phyloP scores from a whole-genome alignment of 1,139 yeast species.

The Taphrina communis region DNA sequence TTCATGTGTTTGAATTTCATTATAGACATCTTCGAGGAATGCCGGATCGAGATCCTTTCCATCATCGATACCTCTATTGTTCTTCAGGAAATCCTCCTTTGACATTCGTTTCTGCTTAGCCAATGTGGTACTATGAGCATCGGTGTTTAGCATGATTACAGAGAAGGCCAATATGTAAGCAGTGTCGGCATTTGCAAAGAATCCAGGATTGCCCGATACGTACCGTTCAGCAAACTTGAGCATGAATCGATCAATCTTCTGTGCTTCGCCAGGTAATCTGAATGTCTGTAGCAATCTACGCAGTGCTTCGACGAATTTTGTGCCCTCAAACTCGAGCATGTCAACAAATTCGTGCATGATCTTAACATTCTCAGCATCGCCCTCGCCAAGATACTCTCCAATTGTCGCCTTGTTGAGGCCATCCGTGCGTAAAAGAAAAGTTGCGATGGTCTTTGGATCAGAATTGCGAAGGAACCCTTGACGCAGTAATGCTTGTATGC shows the following conservation, averaged over 20 bases:
- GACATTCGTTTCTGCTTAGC: conserved; percentile 69
- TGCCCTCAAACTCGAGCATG: conserved; percentile 72
- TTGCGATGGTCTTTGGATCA: conserved; percentile 72
- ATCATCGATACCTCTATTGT: conserved; percentile 93
- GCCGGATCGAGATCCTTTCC: conserved; percentile 82
- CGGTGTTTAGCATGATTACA: conserved; percentile 90
- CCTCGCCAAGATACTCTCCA: conserved; percentile 94
- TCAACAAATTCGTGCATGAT: conserved; percentile 96
- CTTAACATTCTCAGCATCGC: conserved; percentile 74
- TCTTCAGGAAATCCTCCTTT: conserved; percentile 78
- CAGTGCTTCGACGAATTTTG: conserved; percentile 82
- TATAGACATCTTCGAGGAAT: conserved; percentile 68
- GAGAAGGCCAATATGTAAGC: conserved; percentile 94
- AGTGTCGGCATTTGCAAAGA: conserved; percentile 90
- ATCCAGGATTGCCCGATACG: conserved; percentile 78
- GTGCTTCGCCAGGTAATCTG: conserved; percentile 97
- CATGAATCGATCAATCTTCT: conserved; percentile 95
- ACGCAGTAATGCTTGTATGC: conserved; percentile 66
- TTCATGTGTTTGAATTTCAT: conserved; percentile 80
- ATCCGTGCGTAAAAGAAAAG: conserved; percentile 73
- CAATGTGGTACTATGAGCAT: conserved; percentile 81
- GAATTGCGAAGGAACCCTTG: conserved; percentile 68
- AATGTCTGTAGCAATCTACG: conserved; percentile 83
- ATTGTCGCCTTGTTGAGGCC: conserved; percentile 82
- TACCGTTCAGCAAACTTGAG: conserved; percentile 94